Base-by-base conservation (phyloP, 2,329 filamentous ascomycete species). In the Cladosporium cucumerinum region DNA sequence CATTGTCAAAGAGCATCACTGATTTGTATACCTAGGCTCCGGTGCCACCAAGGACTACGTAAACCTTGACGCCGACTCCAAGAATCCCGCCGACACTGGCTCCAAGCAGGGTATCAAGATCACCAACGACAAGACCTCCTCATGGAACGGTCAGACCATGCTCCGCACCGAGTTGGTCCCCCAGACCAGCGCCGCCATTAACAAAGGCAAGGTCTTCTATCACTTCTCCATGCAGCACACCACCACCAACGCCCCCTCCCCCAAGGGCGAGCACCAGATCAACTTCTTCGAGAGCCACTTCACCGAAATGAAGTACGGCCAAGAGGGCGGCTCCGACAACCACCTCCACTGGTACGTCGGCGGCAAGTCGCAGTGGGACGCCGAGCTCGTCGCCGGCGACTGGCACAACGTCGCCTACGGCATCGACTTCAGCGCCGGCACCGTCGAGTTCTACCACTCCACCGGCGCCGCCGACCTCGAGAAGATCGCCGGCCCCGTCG, bases 381-480 rank as follows among this genome's bases (percentile, higher is more conserved):
- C 82, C 1, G 80, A 84, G 67, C 87, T 89, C 75, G 81, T 81
- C 61, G 81, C 88, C 1, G 85, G 82, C 48, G 84, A 87, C 12
- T 92, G 89, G 89, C 89, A 92, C 76, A 92, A 92, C 74, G 82
- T 91, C 71, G 89, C 88, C 57, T 91, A 91, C 72, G 88, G 87
- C 74, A 89, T 91, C 66, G 85, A 92, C 79, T 92, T 92, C 71
- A 77, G 76, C 18, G 83, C 80, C 46, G 79, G 82, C 69, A 86
- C 82, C 5, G 87, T 92, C 32, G 84, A 84, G 14, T 87, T 91
- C 77, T 91, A 87, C 84, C 87, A 91, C 76, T 90, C 87, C 0
- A 88, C 86, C 18, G 88, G 87, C 39, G 79, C 80, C 16, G 82
- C 83, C 39, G 77, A 83, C 23, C 78, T 92, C 25, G 81, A 77